Evolutionary conservation across 495 filamentous ascomycete genomes (phyloP), one percentile per base, ranked within the genome.

Genomic region (Penicillium silybi): DNA sequence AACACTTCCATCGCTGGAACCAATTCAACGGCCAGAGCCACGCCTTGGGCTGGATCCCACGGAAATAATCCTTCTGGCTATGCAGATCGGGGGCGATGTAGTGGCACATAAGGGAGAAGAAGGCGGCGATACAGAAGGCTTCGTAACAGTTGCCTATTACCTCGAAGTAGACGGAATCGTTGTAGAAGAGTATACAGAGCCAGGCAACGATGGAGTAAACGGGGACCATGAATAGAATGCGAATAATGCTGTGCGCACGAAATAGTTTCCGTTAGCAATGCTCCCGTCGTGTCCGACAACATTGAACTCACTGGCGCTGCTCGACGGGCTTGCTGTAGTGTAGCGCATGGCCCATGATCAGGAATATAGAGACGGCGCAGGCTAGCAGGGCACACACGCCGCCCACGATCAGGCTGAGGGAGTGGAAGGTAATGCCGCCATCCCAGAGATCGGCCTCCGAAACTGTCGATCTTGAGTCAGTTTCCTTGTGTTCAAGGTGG

Each of bases 221-320:
- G 22, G 91, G 91, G 26, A 95, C 80, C 90, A 96, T 95, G 60
- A 90, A 85, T 4, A 96, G 79, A 52, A 96, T 93, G 39, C 91
- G 89, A 51, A 96, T 91, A 53, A 95, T 92, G 65, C 86, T 91
- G 62, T 16, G 18, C 77, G 82, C n/a, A 27, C 34, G 41, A 32
- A 43, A 53, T 54, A 40, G 41, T 17, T 39, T 18, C 37, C 16
- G 37, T 39, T 19, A 39, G 37, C 37, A 18, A 39, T 18, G n/a
- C 6, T 39, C 1, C 37, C n/a, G 37, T n/a, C 2, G n/a, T n/a
- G 3, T 3, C 7, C 10, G 37, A 16, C 7, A 7, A 16, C 16
- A 39, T 18, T 10, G 6, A 16, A 74, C 82, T 51, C 73, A 87
- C 86, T 96, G 90, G 67, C 82, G 85, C 62, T 96, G 90, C 68